These are phyloP conservation scores for Russula emetica DNA, from an alignment of 768 basidiomycete species.

Conservation along the genomic window DNA sequence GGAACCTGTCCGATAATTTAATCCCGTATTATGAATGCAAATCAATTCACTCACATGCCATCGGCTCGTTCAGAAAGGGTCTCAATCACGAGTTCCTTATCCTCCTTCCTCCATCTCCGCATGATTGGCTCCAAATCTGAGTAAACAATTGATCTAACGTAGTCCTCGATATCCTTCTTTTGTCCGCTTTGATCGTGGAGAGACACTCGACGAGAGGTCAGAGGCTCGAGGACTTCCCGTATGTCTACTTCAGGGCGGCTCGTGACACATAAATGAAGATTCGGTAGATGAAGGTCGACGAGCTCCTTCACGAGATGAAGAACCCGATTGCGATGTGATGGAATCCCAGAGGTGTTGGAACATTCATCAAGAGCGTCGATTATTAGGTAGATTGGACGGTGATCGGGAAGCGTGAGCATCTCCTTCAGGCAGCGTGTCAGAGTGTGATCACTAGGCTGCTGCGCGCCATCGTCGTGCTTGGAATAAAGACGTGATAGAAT, in stretches of 20 bases:
- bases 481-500: neutral
- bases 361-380: conserved; percentile 4
- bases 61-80: neutral
- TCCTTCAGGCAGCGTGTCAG: neutral
- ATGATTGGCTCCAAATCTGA: neutral
- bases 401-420: neutral
- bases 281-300: neutral
- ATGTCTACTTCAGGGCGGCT: conserved; percentile 10
- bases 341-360: neutral
- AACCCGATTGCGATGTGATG: neutral
- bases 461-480: neutral
- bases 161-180: neutral
- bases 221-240: neutral
- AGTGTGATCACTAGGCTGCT: neutral
- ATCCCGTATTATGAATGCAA: too few species aligned
- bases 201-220: neutral
- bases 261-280: neutral
- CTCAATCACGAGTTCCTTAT: neutral
- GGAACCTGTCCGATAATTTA: neutral
- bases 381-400: neutral
- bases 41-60: neutral
- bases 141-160: neutral
- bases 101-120: neutral
- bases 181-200: conserved; percentile 6
- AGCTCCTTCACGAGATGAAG: neutral